phyloP scores from a whole-genome alignment of 805 yeast genomes.

The Yamadazyma insecticola region DNA sequence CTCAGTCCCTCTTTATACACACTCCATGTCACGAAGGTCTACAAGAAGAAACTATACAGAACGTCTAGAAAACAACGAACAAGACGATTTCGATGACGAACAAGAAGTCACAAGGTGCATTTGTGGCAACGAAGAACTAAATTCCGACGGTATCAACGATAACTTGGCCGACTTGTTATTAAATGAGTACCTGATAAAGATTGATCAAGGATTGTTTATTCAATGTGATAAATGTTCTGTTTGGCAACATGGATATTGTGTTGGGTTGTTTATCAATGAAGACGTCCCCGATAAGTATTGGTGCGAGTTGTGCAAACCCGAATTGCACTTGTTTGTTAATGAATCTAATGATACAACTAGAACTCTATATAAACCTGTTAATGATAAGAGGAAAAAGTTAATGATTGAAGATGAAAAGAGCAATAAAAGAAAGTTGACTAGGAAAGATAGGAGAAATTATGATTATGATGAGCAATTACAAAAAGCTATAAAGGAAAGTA shows the following conservation, averaged over 20 bases:
- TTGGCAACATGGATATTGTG: constrained; percentile 98
- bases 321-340: constrained; percentile 55
- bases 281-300: constrained; percentile 90
- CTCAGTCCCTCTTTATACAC: not conserved
- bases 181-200: constrained; percentile 31
- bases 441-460: constrained; percentile 30
- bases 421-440: constrained; percentile 12
- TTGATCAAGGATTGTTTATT: constrained; percentile 62
- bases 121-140: constrained; percentile 38
- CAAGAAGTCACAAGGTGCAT: constrained; percentile 41
- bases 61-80: constrained; percentile 6
- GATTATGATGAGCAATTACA: constrained; percentile 41
- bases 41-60: constrained; percentile 10
- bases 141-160: constrained; percentile 18
- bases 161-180: constrained; percentile 20
- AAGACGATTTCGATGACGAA: constrained; percentile 27
- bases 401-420: constrained; percentile 14
- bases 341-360: constrained; percentile 20
- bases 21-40: constrained; percentile 11
- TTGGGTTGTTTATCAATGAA: constrained; percentile 69
- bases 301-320: constrained; percentile 91
- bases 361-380: constrained; percentile 38
- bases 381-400: constrained; percentile 37
- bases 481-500: constrained; percentile 54
- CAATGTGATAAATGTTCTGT: constrained; percentile 89